Base-by-base conservation (phyloP, 75 land plant genomes). In the Sequoia sempervirens region DNA sequence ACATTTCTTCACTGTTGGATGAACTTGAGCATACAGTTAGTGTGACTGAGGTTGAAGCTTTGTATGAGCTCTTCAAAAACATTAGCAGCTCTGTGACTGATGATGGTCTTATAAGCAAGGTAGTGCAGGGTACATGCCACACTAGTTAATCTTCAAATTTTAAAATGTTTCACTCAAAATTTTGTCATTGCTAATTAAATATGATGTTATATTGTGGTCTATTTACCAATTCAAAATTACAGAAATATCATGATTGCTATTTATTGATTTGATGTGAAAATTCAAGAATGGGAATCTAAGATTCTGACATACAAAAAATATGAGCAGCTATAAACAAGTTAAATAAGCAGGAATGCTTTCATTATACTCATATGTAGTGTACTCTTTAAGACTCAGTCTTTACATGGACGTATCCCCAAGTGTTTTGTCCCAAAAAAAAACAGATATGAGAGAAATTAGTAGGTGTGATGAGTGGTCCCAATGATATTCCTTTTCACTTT, bases 11-110 rank as follows among this genome's bases (percentile, higher is more conserved):
- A 20, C 45, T 23, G 36, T 72, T 85, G 87, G 61, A 37, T 75
- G 78, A 75, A 43, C 15, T 40, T 12, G 45, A 4, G n/a, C 40
- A 95, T 95, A 74, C n/a, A n/a, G n/a, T n/a, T n/a, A n/a, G n/a
- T n/a, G n/a, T n/a, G n/a, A n/a, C n/a, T n/a, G n/a, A n/a, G n/a
- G n/a, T n/a, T n/a, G n/a, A n/a, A n/a, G n/a, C n/a, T n/a, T n/a
- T n/a, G n/a, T n/a, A n/a, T n/a, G n/a, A n/a, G n/a, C n/a, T n/a
- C n/a, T n/a, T n/a, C n/a, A n/a, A n/a, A n/a, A n/a, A n/a, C n/a
- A n/a, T n/a, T n/a, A n/a, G n/a, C n/a, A n/a, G n/a, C n/a, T n/a
- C n/a, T n/a, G n/a, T n/a, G n/a, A n/a, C n/a, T n/a, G n/a, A n/a
- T n/a, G n/a, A n/a, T n/a, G n/a, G n/a, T n/a, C n/a, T n/a, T n/a